Conservation (phyloP, 2,329 filamentous ascomycete species). For the Fusarium phyllophilum region DNA sequence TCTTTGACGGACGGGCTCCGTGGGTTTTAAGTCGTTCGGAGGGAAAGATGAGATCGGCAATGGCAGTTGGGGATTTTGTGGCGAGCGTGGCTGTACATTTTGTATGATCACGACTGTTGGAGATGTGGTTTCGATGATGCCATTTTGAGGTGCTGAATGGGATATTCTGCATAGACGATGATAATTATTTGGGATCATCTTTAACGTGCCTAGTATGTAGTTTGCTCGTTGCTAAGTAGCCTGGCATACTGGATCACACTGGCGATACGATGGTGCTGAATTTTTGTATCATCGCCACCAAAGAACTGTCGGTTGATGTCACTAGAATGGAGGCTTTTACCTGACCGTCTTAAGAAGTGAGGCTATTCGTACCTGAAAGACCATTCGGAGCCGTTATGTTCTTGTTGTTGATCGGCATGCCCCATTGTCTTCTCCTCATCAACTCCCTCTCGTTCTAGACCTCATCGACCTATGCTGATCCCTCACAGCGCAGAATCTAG, state of each 20-base stretch:
- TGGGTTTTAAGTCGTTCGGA: not conserved
- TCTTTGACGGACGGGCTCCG: not conserved
- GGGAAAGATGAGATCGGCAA: not conserved
- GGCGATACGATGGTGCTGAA: not conserved
- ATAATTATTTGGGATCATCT: not conserved
- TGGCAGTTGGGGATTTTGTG: not conserved
- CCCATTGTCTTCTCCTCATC: not conserved
- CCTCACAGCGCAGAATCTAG: not conserved
- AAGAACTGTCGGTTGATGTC: too few species aligned
- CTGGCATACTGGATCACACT: not conserved
- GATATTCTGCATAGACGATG: accelerated
- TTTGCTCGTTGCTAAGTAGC: not conserved
- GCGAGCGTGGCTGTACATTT: not conserved
- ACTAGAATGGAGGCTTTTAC: not conserved
- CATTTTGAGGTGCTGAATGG: not conserved
- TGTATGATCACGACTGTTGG: not conserved
- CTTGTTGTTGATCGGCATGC: not conserved
- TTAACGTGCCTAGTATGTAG: not conserved
- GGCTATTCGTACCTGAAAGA: not conserved
- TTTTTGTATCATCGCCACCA: not conserved
- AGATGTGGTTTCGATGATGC: not conserved
- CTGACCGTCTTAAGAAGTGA: not conserved
- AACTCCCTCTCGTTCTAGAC: not conserved
- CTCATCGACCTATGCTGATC: not conserved
- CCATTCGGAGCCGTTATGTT: accelerated